Conservation (phyloP, 768 basidiomycete species). For the Podaxis rugospora region DNA sequence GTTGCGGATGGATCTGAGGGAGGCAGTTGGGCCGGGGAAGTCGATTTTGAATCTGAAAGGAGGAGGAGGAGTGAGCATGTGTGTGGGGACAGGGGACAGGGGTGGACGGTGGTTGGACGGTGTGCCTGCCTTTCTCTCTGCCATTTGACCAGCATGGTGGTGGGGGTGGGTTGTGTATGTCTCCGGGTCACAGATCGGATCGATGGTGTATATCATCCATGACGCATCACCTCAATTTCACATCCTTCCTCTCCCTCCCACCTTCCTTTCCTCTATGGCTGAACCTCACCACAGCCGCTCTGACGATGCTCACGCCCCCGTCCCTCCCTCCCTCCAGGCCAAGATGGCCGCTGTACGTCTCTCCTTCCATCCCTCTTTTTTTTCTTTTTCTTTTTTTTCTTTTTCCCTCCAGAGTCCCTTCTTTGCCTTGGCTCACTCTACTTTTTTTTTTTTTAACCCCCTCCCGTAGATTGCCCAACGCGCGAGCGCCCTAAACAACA, state of each 20-base stretch:
- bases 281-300: constrained; percentile 11
- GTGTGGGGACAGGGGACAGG: no score
- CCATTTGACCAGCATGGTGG: constrained; percentile 34
- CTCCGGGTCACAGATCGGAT: constrained; percentile 1
- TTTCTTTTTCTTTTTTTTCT: no score
- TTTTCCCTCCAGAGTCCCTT: neutral
- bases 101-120: neutral
- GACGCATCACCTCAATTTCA: neutral
- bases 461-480: constrained; percentile 13
- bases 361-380: constrained; percentile 18
- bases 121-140: constrained; percentile 25
- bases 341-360: constrained; percentile 83
- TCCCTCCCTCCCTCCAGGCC: constrained; percentile 86
- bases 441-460: neutral
- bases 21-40: constrained; percentile 56
- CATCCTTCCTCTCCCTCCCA: neutral
- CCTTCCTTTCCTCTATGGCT: neutral
- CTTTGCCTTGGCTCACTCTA: neutral
- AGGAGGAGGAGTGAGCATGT: neutral
- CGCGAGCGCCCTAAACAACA: constrained; percentile 8
- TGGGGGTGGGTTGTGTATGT: neutral
- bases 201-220: constrained; percentile 16
- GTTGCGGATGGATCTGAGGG: constrained; percentile 52
- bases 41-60: constrained; percentile 31
- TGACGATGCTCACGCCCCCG: constrained; percentile 44